These are phyloP conservation scores for Metarhizium robertsii DNA, from an alignment of 2,329 filamentous ascomycete species.

Conservation along the genomic window DNA sequence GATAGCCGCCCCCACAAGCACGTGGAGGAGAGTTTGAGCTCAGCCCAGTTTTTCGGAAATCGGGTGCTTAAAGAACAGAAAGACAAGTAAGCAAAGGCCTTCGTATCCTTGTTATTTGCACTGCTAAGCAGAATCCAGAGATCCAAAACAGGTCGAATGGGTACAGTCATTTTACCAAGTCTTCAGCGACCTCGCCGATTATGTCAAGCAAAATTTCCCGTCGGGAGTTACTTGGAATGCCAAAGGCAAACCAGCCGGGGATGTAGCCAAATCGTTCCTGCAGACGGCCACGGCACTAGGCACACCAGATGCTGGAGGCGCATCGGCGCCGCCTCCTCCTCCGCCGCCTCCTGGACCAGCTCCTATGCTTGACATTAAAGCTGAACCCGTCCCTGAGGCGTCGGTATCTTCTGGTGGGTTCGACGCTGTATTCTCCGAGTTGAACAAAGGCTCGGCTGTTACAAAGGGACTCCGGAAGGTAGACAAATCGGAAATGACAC, in stretches of 20 bases:
- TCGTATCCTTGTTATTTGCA: not conserved
- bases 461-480: conserved; percentile 88
- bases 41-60: conserved; percentile 91
- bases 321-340: conserved; percentile 45
- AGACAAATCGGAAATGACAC: conserved; percentile 92
- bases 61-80: conserved; percentile 86
- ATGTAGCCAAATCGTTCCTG: conserved; percentile 50
- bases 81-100: conserved; percentile 39
- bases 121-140: conserved; percentile 37
- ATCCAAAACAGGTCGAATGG: conserved; percentile 75
- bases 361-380: conserved; percentile 52
- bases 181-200: conserved; percentile 74
- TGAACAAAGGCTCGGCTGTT: conserved; percentile 83
- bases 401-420: conserved; percentile 50
- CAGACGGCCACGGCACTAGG: conserved; percentile 23
- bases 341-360: conserved; percentile 65
- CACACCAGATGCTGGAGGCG: conserved; percentile 43
- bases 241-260: conserved; percentile 61
- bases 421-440: conserved; percentile 79
- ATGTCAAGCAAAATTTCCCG: conserved; percentile 74
- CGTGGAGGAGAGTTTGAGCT: conserved; percentile 71
- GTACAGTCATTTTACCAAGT: conserved; percentile 87
- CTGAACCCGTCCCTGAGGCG: conserved; percentile 20
- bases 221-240: conserved; percentile 82
- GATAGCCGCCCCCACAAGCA: conserved; percentile 77